Evolutionary conservation across 1,284 basidiomycete genomes (phyloP), one percentile per base, ranked within the genome.

Genomic region (Caloboletus firmus): DNA sequence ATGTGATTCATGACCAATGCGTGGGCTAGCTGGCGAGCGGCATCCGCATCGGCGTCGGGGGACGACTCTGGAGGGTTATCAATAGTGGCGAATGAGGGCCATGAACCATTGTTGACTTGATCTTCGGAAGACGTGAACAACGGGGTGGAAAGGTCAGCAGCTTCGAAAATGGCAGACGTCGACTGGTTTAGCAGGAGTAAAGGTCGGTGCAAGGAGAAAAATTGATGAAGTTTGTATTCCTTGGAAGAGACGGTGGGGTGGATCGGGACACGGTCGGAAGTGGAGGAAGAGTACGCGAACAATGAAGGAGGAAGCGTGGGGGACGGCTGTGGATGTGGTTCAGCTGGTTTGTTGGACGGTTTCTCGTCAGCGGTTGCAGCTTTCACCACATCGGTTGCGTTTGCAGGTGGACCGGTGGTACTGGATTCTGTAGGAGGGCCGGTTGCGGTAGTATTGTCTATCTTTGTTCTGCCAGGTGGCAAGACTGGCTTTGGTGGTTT

Each of bases 181-280:
- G 88, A 81, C 58, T 84, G 79, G 26, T 78, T 72, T 40, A 91
- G 74, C 22, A 87, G 78, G 17, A 90, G 80, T 5, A 91, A 76
- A 2, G 89, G 89, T 31, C 89, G 79, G 62, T 91, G 83, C 36
- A 89, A 72, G 4, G 89, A 82, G 72, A 91, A 91, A 71, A 91
- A 91, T 54, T 87, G 85, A 63, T 90, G 87, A 15, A 89, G 77
- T 61, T 82, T 85, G 68, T 87, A 83, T 59, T 89, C 87, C 59
- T 84, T 81, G 17, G 83, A 66, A 51, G 76, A 81, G 54, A 89
- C 62, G 18, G 78, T 62, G 6, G 85, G 83, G 64, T 89, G 85
- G 20, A 64, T 47, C 22, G 70, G 70, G 11, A 61, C 54, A 22
- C 34, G 44, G 34, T 49, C 40, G 15, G 52, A 51, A 37, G 51